Base-by-base conservation (phyloP, 179 eudicot genomes). In the Spergularia azorica region DNA sequence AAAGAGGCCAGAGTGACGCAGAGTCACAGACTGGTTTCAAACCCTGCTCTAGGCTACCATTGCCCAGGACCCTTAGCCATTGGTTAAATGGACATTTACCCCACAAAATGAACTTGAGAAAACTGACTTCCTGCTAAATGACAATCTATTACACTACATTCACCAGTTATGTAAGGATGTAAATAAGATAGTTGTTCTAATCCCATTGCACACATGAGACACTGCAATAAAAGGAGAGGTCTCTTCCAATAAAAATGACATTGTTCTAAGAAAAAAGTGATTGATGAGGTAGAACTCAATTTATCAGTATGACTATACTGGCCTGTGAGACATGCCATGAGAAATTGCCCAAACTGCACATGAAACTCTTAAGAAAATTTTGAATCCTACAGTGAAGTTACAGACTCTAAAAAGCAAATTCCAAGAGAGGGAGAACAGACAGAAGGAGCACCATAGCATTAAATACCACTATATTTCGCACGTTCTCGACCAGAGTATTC, bases 401-500 rank as follows among this genome's bases (percentile, higher is more conserved):
- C 7, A 26, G 18, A 32, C 70, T 76, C 43, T 15, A 10, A 71
- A 32, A 48, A 52, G 26, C 60, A 54, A 41, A 52, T 36, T 3
- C 59, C 13, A 60, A 50, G 71, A 54, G 58, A 20, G 20, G n/a
- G 54, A 48, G 63, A 73, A 66, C 75, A 81, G 84, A 63, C 18
- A 64, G 76, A 78, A 74, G 65, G 74, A 75, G 79, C 79, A 71
- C 82, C 85, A 14, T 74, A 78, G 73, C 65, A 79, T 56, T 38
- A 71, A 55, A 41, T 87, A 93, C 96, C 94, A 78, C 85, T 87
- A 77, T 91, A 91, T 84, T 90, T 89, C 48, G 88, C 90, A 81
- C 71, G 88, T 70, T 85, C 87, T 69, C 88, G 67, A 74, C 85
- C 72, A 36, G 86, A 76, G 71, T 77, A 80, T 46, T 82, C 88